These are phyloP conservation scores for Pseudogymnoascus sp. DNA, from an alignment of 2,329 filamentous ascomycete genomes.

Conservation along the genomic window DNA sequence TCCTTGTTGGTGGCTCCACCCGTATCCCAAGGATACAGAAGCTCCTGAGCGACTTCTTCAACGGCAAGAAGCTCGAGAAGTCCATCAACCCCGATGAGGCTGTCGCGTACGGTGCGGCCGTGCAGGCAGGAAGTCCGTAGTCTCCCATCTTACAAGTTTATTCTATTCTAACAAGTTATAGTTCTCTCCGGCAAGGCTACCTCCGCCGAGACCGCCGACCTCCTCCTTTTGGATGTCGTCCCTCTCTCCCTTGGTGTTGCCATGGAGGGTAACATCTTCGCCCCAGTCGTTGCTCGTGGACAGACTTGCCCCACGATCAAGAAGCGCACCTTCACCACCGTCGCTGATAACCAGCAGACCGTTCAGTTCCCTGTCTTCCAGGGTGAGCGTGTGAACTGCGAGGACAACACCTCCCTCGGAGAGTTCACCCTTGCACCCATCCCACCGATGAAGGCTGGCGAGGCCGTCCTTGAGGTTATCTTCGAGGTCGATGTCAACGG, in stretches of 20 bases:
- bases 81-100: conserved; percentile 99
- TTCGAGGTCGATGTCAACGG: conserved; percentile 99
- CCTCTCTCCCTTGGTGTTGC: conserved; percentile 96
- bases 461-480: conserved; percentile 92
- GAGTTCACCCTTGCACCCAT: conserved; percentile 92
- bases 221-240: conserved; percentile 91
- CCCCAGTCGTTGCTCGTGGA: conserved; percentile 77
- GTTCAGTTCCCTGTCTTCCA: conserved; percentile 91
- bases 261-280: conserved; percentile 99
- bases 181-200: conserved; percentile 78
- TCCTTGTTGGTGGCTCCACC: conserved; percentile 96
- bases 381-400: conserved; percentile 95
- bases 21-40: conserved; percentile 99
- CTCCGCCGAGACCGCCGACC: conserved; percentile 85
- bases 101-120: conserved; percentile 95
- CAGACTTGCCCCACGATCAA: conserved; percentile 70
- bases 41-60: conserved; percentile 97
- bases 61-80: conserved; percentile 99
- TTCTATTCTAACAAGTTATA: no score
- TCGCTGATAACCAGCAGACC: conserved; percentile 65
- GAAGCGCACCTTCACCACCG: conserved; percentile 82
- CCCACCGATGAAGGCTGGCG: conserved; percentile 85
- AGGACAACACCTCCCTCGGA: conserved; percentile 95
- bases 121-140: conserved; percentile 59
- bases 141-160: no score